phyloP scores from a whole-genome alignment of 2,329 filamentous ascomycete genomes.

The Cladobotryum mycophilum region DNA sequence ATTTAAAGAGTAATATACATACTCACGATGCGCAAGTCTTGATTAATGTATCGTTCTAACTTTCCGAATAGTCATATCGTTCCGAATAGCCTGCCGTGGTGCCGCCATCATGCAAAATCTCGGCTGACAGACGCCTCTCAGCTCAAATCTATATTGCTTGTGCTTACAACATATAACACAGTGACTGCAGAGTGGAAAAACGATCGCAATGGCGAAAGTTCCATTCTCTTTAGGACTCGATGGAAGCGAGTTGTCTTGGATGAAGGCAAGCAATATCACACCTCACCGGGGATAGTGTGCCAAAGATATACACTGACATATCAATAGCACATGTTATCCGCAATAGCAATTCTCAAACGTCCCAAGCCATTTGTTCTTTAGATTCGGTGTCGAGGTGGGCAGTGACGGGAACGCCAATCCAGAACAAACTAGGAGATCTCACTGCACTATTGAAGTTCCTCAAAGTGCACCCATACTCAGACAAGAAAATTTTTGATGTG shows the following conservation, averaged over 20 bases:
- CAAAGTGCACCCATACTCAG: conserved; percentile 32
- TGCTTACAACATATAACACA: conserved; percentile 38
- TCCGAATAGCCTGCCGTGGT: conserved; percentile 16
- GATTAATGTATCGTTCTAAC: not conserved
- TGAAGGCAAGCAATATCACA: conserved; percentile 7
- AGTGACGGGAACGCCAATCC: conserved; percentile 39
- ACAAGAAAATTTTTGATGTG: conserved; percentile 30
- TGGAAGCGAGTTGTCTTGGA: conserved; percentile 26
- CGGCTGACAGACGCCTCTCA: conserved; percentile 13
- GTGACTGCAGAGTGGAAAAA: conserved; percentile 31
- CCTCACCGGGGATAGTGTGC: not conserved
- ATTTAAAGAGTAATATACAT: not conserved
- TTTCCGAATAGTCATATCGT: conserved; percentile 19
- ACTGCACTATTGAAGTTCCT: conserved; percentile 36
- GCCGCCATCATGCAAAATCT: conserved; percentile 25
- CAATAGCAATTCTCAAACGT: conserved; percentile 27
- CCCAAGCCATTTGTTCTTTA: conserved; percentile 31
- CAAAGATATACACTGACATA: not conserved
- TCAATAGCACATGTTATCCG: conserved; percentile 35
- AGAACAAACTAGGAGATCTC: conserved; percentile 36
- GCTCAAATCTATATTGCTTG: conserved; percentile 18
- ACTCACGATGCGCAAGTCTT: not conserved
- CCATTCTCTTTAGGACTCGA: conserved; percentile 24
- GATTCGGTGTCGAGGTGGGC: conserved; percentile 34
- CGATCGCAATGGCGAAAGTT: not conserved